Evolutionary conservation across 495 filamentous ascomycete species (phyloP), one percentile per base, ranked within the genome.

Genomic region (Penicillium argentinense): DNA sequence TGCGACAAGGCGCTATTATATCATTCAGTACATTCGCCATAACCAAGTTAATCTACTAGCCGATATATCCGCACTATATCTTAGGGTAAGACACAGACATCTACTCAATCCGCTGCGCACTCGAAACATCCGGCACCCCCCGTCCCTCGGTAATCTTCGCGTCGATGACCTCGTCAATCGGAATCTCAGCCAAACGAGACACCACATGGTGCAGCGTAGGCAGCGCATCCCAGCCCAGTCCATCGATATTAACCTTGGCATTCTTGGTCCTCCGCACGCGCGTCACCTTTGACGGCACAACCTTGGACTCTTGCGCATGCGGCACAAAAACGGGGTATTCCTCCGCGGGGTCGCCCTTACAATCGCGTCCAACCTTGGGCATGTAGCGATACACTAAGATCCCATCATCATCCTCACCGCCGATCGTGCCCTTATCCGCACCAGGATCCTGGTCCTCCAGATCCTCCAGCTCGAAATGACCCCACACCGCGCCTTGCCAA

Each of bases 141-240:
- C 45, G 54, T 0, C 77, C 75, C 44, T 76, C 67, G 5, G 77
- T 71, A 4, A 82, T 60, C 51, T 75, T 79, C 4, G 67, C 76
- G 9, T 66, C 64, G 12, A 82, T 59, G 36, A 81, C 50, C 45
- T 76, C 72, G 52, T 78, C 78, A 5, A 79, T 59, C 0, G 76
- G 79, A 33, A 84, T 68, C 39, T 79, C 76, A 0, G 68, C 73
- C 47, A 82, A 46, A 19, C 63, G 60, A 29, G 61, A 59, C 17
- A 78, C 57, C 19, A 83, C 62, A 60, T 81, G 76, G 49, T 83
- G 76, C 28, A 82, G 57, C 2, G 77, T 82, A 0, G 80, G 80
- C 39, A 83, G 51, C 14, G 56, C 56, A 21, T 77, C 59, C 76
- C 69, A 76, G 43, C 73, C 66, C 14, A 74, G 53, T 4, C 53